Evolutionary conservation across 257 asterid genomes (phyloP), one percentile per base, ranked within the genome.

Genomic region (Capsicum rhomboideum): DNA sequence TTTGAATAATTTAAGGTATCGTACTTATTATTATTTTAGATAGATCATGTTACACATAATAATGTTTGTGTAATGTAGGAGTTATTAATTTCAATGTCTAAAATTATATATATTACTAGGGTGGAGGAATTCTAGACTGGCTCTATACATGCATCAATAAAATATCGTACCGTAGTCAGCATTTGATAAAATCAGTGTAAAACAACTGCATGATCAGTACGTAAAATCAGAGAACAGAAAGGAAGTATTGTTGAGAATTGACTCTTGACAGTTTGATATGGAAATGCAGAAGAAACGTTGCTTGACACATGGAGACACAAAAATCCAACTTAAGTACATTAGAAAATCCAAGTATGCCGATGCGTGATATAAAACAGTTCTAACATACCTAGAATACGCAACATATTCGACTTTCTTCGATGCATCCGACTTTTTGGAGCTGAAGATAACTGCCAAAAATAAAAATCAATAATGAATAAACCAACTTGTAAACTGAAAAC

Each of bases 391-490:
- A 10, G 99, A 92, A 42, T 91, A 91, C 52, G 88, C 86, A 87
- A 84, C 89, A 61, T 85, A 93, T 78, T 94, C 97, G 12, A 90
- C 93, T 91, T 94, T 95, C 94, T 93, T 93, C 40, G 98, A 90
- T 68, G 96, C 97, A 86, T 95, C 77, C 94, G 88, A 67, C 98
- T 98, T 91, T 95, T 95, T 37, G 99, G 98, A 59, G 98, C 99
- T 87, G 97, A 94, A 82, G 98, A 95, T 81, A 95, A 88, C 98
- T 95, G 97, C 90, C 81, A 31, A 56, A 61, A 80, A 40, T 44
- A 50, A 16, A 75, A 75, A 75, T 6, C 10, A 75, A 75, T 50
- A 75, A 50, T 75, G 10, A 75, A 50, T 50, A 50, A 68, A 50
- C 23, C 42, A 75, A 10, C 63, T 50, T 0, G 29, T 18, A 42